Percentiles rank a stretch among this genome's conserved stretches.
Evolutionary conservation across 2,329 filamentous ascomycete genomes (phyloP).

Genomic region (Neofusicoccum parvum): DNA sequence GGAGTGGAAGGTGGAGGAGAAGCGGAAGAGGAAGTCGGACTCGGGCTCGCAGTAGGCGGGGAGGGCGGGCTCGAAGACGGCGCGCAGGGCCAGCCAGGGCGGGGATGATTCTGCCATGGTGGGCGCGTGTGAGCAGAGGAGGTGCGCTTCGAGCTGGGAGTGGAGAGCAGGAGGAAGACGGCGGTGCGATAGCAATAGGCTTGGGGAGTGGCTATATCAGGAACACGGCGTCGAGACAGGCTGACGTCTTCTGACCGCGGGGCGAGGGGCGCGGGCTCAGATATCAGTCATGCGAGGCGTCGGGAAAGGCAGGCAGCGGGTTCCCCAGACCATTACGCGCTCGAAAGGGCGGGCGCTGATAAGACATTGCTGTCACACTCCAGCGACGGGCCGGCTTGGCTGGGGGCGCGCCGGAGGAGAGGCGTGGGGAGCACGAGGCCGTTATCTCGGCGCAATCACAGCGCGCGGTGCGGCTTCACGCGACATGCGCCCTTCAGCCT

Average conservation of each 20-base stretch:
- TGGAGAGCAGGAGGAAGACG: neutral
- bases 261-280: too few relatives aligned
- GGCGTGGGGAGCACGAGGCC: neutral
- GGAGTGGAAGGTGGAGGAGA: slow-evolving; percentile 62
- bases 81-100: slow-evolving; percentile 6
- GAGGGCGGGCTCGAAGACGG: slow-evolving; percentile 42
- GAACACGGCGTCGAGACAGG: slow-evolving; percentile 5
- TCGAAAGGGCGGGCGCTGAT: neutral
- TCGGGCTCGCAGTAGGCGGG: slow-evolving; percentile 64
- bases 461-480: neutral
- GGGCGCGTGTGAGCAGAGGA: neutral
- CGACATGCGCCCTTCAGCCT: neutral
- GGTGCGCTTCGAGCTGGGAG: neutral
- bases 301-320: neutral
- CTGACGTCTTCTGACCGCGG: neutral
- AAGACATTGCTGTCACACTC: neutral
- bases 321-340: neutral
- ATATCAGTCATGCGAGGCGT: too few relatives aligned
- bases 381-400: too few relatives aligned
- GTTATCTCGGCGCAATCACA: neutral
- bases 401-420: neutral
- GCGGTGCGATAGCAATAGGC: neutral
- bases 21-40: slow-evolving; percentile 56
- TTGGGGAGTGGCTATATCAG: slow-evolving; percentile 1
- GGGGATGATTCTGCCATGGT: slow-evolving; percentile 14